Conservation (phyloP, 257 asterid genomes). For the Hygrophila difformis region DNA sequence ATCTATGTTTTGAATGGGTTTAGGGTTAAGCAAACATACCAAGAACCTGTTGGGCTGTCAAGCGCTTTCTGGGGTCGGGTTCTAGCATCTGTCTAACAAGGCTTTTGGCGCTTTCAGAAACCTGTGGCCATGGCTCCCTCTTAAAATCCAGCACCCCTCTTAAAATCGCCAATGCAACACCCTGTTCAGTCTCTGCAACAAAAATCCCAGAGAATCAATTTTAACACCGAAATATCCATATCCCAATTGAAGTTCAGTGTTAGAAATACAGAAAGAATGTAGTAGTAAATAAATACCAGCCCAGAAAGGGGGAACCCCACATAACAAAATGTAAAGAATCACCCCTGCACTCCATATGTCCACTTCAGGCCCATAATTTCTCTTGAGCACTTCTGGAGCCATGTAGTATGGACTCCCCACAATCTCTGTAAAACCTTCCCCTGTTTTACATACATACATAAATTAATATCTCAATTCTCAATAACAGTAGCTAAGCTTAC, state of each 20-base stretch:
- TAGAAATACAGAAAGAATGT: too few species aligned
- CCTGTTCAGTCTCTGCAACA: conserved; percentile 80
- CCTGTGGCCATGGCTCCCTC: conserved; percentile 97
- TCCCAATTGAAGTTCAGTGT: too few species aligned
- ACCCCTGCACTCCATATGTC: conserved; percentile 97
- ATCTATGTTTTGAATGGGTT: too few species aligned
- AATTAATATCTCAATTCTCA: too few species aligned
- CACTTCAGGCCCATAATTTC: conserved; percentile 84
- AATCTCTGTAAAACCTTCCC: conserved; percentile 74
- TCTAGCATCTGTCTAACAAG: conserved; percentile 86
- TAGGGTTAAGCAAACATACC: conserved; percentile 50
- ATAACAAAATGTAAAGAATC: conserved; percentile 75
- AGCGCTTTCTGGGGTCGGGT: conserved; percentile 69
- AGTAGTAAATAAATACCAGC: conserved; percentile 64
- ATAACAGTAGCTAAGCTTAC: too few species aligned
- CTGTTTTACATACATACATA: too few species aligned
- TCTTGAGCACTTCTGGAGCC: conserved; percentile 91
- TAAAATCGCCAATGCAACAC: conserved; percentile 83
- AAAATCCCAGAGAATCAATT: too few species aligned
- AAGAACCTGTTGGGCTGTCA: conserved; percentile 90
- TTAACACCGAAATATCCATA: too few species aligned
- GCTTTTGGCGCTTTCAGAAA: conserved; percentile 74
- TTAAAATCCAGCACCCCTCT: conserved; percentile 77
- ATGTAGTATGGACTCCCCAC: conserved; percentile 94
- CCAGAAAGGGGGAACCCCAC: conserved; percentile 99